A percentile compares a stretch with the other conserved stretches of the same genome.
Conservation (phyloP, 2,329 filamentous ascomycete species). For the Fusarium sp. region DNA sequence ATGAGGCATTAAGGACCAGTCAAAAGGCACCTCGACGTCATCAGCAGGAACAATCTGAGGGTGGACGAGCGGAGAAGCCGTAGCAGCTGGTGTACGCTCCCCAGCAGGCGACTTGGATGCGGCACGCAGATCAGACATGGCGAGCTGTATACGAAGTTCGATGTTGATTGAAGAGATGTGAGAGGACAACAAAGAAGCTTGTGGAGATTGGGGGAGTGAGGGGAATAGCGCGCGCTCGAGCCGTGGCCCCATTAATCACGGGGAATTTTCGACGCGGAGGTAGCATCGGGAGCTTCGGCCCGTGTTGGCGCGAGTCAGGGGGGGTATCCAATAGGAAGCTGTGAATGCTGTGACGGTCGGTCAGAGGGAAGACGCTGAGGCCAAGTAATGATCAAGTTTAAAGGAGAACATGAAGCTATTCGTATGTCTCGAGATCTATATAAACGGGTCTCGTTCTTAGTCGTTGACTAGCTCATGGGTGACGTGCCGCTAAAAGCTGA, state of each 20-base stretch:
- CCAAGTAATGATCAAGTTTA: not conserved
- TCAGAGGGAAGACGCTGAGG: not conserved
- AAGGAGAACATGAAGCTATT: not conserved
- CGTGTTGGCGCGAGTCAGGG: not conserved
- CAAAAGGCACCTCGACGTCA: not conserved
- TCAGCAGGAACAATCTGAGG: not conserved
- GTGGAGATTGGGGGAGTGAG: not conserved
- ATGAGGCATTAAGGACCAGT: not conserved
- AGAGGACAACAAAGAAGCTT: not conserved
- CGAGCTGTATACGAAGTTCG: not conserved
- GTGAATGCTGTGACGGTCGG: not conserved
- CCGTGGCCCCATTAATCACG: not conserved
- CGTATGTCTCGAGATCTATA: not conserved
- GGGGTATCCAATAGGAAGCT: not conserved
- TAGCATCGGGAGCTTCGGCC: not conserved
- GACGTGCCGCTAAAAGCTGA: not conserved
- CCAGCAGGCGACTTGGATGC: not conserved
- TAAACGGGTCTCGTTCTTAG: not conserved
- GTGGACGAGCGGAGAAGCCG: not conserved
- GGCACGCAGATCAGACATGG: not conserved
- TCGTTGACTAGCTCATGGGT: not conserved
- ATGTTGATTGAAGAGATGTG: not conserved
- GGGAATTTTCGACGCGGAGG: not conserved
- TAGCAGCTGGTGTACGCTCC: not conserved
- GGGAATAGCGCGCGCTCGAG: not conserved